Conservation (phyloP, 164 flowering plant species). For the Berberis thunbergii region DNA sequence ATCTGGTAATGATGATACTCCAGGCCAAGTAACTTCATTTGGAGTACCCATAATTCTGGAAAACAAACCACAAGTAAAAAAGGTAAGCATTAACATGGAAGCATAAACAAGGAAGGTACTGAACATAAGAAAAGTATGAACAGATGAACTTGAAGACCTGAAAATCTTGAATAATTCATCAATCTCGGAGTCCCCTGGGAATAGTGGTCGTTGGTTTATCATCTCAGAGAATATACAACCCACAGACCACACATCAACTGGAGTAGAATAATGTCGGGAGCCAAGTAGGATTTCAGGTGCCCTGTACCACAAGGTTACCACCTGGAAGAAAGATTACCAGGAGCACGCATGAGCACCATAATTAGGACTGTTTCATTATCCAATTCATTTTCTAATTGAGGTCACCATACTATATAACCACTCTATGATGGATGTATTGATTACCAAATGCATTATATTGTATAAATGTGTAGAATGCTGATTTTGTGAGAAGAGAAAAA, state of each 20-base stretch:
- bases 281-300: conserved; percentile 99
- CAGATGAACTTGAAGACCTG: conserved; percentile 40
- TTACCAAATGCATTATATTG: no score
- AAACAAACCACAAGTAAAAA: not conserved
- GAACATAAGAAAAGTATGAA: not conserved
- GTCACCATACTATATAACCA: no score
- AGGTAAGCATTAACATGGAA: not conserved
- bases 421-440: no score
- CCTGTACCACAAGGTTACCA: conserved; percentile 96
- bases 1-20: conserved; percentile 87
- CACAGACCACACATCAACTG: conserved; percentile 98
- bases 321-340: conserved; percentile 32
- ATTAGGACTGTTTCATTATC: not conserved
- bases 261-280: conserved; percentile 92
- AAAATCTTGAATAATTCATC: conserved; percentile 93
- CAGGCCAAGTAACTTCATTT: conserved; percentile 89
- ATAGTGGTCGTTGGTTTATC: conserved; percentile 84
- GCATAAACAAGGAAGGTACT: not conserved
- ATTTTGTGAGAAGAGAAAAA: no score
- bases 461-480: no score
- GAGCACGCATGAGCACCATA: not conserved
- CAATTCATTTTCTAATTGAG: not conserved
- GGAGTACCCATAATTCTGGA: conserved; percentile 86
- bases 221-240: conserved; percentile 99
- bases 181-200: conserved; percentile 98